phyloP scores from a whole-genome alignment of 192 early-diverging fungal genomes.

The Coemansia guatemalensis region DNA sequence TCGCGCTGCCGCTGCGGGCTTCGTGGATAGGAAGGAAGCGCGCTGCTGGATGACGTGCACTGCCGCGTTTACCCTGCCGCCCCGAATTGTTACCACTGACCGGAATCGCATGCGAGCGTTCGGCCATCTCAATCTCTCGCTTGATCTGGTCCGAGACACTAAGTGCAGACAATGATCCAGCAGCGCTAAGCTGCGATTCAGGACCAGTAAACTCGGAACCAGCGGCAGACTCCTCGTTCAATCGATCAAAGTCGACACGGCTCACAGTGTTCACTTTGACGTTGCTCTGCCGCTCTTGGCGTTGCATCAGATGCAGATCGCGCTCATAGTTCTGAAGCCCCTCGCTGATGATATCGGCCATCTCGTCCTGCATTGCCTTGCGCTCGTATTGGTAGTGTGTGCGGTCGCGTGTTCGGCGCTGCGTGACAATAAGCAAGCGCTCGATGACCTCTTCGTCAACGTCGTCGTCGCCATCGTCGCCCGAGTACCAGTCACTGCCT shows the following conservation, averaged over 20 bases:
- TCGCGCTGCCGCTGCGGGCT: conserved; percentile 10
- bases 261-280: conserved; percentile 64
- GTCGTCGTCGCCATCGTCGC: conserved; percentile 79
- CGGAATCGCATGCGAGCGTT: conserved; percentile 42
- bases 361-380: conserved; percentile 73
- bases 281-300: conserved; percentile 45
- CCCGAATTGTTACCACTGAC: conserved; percentile 5
- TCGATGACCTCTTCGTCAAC: conserved; percentile 89
- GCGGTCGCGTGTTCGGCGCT: conserved; percentile 66
- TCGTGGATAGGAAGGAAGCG: conserved; percentile 52
- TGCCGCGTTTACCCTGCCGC: conserved; percentile 22
- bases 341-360: conserved; percentile 93
- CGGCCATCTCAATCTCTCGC: conserved; percentile 47
- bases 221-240: conserved; percentile 40
- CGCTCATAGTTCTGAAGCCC: conserved; percentile 90
- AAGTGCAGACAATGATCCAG: conserved; percentile 34
- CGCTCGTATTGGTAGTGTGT: conserved; percentile 77
- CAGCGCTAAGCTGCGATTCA: conserved; percentile 35
- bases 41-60: conserved; percentile 36
- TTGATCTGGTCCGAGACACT: conserved; percentile 42
- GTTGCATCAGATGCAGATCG: conserved; percentile 61
- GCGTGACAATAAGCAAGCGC: conserved; percentile 90
- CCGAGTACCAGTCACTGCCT: conserved; percentile 50
- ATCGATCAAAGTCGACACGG: conserved; percentile 59
- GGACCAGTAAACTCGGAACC: conserved; percentile 24